phyloP scores from a whole-genome alignment of 106 monocot genomes.

The Iris macrosiphon region DNA sequence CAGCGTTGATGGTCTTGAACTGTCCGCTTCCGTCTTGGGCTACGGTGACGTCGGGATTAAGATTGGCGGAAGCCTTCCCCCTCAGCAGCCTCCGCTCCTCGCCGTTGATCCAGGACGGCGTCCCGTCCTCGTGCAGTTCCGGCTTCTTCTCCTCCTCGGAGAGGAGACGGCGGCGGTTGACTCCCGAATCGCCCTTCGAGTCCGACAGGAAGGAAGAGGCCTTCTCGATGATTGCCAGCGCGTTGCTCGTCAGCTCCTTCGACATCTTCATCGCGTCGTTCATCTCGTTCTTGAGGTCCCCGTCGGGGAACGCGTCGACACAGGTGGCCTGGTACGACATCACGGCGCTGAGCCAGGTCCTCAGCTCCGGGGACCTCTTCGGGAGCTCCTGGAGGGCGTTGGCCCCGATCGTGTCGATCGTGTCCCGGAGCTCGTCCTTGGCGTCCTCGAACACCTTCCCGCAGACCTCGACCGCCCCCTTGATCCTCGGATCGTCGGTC shows the following conservation, averaged over 20 bases:
- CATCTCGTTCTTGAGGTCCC: too few species aligned
- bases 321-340: conserved; percentile 78
- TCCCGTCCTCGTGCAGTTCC: conserved; percentile 15
- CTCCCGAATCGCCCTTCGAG: conserved; percentile 40
- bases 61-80: conserved; percentile 10
- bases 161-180: conserved; percentile 13
- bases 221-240: too few species aligned
- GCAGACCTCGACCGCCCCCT: conserved; percentile 50
- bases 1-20: conserved; percentile 53
- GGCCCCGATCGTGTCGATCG: conserved; percentile 22
- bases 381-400: conserved; percentile 21
- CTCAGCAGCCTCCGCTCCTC: conserved; percentile 40
- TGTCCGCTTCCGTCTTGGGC: conserved; percentile 63
- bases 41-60: conserved; percentile 50
- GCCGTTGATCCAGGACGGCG: conserved; percentile 27
- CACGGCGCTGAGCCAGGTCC: too few species aligned
- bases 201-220: too few species aligned
- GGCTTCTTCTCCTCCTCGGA: too few species aligned
- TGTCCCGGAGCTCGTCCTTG: conserved; percentile 34
- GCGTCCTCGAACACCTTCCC: conserved; percentile 29
- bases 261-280: too few species aligned
- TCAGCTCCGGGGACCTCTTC: conserved; percentile 58
- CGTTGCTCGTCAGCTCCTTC: too few species aligned
- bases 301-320: conserved; percentile 75
- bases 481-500: conserved; percentile 37